Evolutionary conservation across 2,329 filamentous ascomycete species (phyloP).

Genomic region (Fusarium sp.): DNA sequence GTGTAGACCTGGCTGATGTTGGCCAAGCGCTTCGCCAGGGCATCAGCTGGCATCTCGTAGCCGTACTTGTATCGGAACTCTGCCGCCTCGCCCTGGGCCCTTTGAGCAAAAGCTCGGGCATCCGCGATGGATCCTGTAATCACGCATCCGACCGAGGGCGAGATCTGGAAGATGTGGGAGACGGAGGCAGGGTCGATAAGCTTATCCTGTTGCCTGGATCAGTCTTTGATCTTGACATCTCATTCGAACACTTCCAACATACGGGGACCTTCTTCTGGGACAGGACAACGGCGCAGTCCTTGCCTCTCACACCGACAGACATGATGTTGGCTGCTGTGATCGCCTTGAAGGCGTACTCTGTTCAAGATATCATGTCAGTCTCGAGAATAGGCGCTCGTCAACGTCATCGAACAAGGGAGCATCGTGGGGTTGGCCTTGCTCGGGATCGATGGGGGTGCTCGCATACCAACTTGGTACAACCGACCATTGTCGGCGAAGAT

Average conservation of each 20-base stretch:
- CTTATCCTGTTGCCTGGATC: slow-evolving; percentile 78
- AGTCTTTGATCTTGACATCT: slow-evolving; percentile 23
- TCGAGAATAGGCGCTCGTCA: slow-evolving; percentile 21
- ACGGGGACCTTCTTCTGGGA: slow-evolving; percentile 99
- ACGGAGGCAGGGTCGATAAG: slow-evolving; percentile 97
- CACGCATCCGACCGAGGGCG: slow-evolving; percentile 94
- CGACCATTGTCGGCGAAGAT: slow-evolving; percentile 99
- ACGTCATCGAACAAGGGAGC: slow-evolving; percentile 27
- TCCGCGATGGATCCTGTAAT: slow-evolving; percentile 99
- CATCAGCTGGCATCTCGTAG: slow-evolving; percentile 99
- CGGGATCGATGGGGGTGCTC: slow-evolving; percentile 8
- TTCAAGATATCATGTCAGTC: slow-evolving; percentile 39
- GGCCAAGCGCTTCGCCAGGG: slow-evolving; percentile 93
- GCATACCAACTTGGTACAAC: slow-evolving; percentile 98
- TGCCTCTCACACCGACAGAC: slow-evolving; percentile 94
- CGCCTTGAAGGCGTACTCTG: slow-evolving; percentile 99
- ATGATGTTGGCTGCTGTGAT: slow-evolving; percentile 99
- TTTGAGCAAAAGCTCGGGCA: slow-evolving; percentile 90
- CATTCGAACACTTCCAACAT: slow-evolving; percentile 54
- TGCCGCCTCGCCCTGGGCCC: slow-evolving; percentile 93
- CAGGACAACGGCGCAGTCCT: slow-evolving; percentile 95
- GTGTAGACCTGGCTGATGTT: slow-evolving; percentile 99
- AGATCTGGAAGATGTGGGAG: slow-evolving; percentile 97
- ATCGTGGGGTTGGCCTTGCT: slow-evolving; percentile 20
- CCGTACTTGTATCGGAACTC: slow-evolving; percentile 99